These are phyloP conservation scores for Penicillium atrosanguineum DNA, from an alignment of 495 filamentous ascomycete species.

Conservation along the genomic window DNA sequence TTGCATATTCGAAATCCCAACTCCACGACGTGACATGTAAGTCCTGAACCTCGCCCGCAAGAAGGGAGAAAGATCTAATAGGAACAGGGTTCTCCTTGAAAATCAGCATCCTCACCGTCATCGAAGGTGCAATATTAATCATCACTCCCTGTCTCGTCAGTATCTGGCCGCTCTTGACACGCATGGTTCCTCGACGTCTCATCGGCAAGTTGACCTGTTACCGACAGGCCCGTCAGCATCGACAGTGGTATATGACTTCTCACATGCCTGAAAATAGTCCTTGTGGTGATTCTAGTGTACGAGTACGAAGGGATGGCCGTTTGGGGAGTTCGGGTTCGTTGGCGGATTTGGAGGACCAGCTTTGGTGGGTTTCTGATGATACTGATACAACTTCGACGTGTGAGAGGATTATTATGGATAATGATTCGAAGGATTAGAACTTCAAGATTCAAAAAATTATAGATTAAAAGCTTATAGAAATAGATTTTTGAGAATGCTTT, in stretches of 20 bases:
- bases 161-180: constrained; percentile 27
- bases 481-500: not conserved
- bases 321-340: constrained; percentile 13
- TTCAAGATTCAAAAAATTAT: no score
- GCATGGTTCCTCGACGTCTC: constrained; percentile 3
- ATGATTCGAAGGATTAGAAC: not conserved
- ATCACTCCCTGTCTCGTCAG: constrained; percentile 25
- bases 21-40: constrained; percentile 22
- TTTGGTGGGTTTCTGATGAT: constrained; percentile 8
- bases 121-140: constrained; percentile 24
- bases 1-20: not conserved
- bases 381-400: not conserved
- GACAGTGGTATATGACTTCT: constrained; percentile 3
- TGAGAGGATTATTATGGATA: not conserved
- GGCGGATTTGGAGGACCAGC: constrained; percentile 19
- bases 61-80: not conserved
- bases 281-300: not conserved
- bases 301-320: not conserved
- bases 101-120: constrained; percentile 20
- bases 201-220: constrained; percentile 5
- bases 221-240: not conserved
- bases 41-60: not conserved
- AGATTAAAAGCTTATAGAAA: not conserved
- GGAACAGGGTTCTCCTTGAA: constrained; percentile 21
- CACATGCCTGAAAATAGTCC: not conserved